Base-by-base conservation (phyloP, 2,329 filamentous ascomycete species). In the Calonectria hawksworthii region DNA sequence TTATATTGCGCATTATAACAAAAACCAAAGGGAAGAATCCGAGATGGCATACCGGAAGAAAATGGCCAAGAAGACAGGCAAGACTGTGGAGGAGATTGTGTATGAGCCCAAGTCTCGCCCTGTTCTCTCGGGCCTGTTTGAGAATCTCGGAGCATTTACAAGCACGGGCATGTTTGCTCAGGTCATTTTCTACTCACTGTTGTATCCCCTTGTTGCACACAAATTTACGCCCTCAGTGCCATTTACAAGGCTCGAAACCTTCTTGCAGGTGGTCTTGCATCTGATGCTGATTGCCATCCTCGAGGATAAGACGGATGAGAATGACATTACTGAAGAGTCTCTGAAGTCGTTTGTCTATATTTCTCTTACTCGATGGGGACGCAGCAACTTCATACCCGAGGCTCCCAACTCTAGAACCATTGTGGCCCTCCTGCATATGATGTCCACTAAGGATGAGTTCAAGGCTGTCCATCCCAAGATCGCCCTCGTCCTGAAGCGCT, bases 21-120 rank as follows among this genome's bases (percentile, higher is more conserved):
- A 98, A 83, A 99, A 99, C 81, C 96, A 99, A 84, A 92, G 97
- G 66, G 97, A 99, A 82, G 97, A 99, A 84, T 95, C 96, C 0
- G 97, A 99, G 85, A 93, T 92, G 78, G 94, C 96, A 4, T 98
- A 97, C 86, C 95, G 94, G 80, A 93, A 94, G 81, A 94, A 95
- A 88, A 93, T 97, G 88, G 95, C 96, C 14, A 96, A 96, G 86
- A 96, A 94, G 85, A 95, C 94, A 0, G 96, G 96, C 23, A 96
- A 96, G 83, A 89, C 93, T 54, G 87, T 91, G 1, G 92, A 95
- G 51, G 96, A 98, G 69, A 93, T 99, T 74, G 96, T 99, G 3
- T 98, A 95, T 83, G 96, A 99, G 84, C 96, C 98, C 0, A 95
- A 93, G 80, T 89, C 98, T 63, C 92, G 93, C 23, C 90, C 92